Percentiles rank a stretch among this genome's conserved stretches.
Conservation (phyloP, 768 basidiomycete species). For the Tylopilus rubrobrunneus region DNA sequence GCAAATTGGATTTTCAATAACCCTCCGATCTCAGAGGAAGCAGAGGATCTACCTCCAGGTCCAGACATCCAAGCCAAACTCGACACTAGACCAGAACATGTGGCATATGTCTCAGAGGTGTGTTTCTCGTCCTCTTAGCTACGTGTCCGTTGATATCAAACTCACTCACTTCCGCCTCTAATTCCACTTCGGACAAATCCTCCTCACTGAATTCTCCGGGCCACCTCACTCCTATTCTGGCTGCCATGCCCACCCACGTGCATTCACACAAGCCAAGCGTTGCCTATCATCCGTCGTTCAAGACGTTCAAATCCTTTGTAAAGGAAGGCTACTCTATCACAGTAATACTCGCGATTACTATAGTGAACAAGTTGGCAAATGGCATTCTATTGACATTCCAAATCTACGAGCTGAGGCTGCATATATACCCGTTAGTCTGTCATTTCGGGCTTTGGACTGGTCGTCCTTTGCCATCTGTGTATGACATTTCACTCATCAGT, state of each 20-base stretch:
- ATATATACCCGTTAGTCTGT: conserved; percentile 2
- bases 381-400: background rate
- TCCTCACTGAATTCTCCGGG: conserved; percentile 29
- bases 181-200: conserved; percentile 42
- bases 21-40: conserved; percentile 51
- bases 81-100: conserved; percentile 8
- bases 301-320: too few species aligned
- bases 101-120: conserved; percentile 28
- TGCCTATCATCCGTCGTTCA: too few species aligned
- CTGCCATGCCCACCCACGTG: conserved; percentile 14
- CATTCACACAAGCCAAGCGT: conserved; percentile 29
- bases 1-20: conserved; percentile 74
- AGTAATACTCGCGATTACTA: background rate
- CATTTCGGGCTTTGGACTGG: background rate
- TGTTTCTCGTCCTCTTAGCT: conserved; percentile 10
- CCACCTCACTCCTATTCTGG: conserved; percentile 16
- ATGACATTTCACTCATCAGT: background rate
- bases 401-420: background rate
- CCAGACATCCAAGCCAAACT: background rate
- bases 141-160: conserved; percentile 10
- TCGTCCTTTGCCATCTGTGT: background rate
- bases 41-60: conserved; percentile 38
- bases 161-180: conserved; percentile 37
- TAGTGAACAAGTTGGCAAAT: background rate
- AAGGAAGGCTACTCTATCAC: too few species aligned